These are phyloP conservation scores for Candida railenensis DNA, from an alignment of 805 yeast genomes.

Conservation along the genomic window DNA sequence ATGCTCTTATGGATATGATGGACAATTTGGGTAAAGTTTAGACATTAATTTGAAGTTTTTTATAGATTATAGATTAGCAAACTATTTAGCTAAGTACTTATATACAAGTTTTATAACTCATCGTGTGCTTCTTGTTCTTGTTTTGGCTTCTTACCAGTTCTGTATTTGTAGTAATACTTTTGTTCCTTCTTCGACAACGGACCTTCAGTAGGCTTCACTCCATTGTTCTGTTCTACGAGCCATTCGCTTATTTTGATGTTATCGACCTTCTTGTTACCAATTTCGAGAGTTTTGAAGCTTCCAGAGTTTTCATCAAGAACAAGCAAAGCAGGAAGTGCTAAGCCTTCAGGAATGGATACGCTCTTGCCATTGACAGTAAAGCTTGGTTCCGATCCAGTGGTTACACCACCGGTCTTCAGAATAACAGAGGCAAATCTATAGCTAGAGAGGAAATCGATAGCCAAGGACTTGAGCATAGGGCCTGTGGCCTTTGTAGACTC, in stretches of 20 bases:
- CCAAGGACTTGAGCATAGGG: conserved; percentile 61
- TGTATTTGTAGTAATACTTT: conserved; percentile 25
- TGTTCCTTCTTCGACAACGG: conserved; percentile 32
- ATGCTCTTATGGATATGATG: conserved; percentile 38
- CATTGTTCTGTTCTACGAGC: conserved; percentile 23
- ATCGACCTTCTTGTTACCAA: conserved; percentile 24
- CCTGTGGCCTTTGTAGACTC: conserved; percentile 49
- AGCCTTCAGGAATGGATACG: conserved; percentile 17
- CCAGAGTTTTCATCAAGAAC: conserved; percentile 18
- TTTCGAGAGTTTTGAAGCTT: conserved; percentile 19
- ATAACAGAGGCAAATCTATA: conserved; percentile 49
- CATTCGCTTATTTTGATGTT: conserved; percentile 32
- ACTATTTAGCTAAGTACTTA: not conserved
- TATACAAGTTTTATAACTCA: conserved; percentile 18
- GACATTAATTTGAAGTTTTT: not conserved
- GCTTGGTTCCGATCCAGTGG: not conserved
- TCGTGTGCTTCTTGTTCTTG: conserved; percentile 20
- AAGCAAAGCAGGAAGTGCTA: conserved; percentile 26
- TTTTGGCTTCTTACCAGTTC: conserved; percentile 22
- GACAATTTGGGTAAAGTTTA: conserved; percentile 17
- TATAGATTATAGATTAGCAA: not conserved
- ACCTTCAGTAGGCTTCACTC: conserved; percentile 34
- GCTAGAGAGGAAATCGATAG: conserved; percentile 62
- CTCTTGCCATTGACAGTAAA: conserved; percentile 17
- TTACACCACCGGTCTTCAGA: conserved; percentile 19